Evolutionary conservation across 371 early-diverging fungal species (phyloP).

Genomic region (Zopfochytrium polystomum): DNA sequence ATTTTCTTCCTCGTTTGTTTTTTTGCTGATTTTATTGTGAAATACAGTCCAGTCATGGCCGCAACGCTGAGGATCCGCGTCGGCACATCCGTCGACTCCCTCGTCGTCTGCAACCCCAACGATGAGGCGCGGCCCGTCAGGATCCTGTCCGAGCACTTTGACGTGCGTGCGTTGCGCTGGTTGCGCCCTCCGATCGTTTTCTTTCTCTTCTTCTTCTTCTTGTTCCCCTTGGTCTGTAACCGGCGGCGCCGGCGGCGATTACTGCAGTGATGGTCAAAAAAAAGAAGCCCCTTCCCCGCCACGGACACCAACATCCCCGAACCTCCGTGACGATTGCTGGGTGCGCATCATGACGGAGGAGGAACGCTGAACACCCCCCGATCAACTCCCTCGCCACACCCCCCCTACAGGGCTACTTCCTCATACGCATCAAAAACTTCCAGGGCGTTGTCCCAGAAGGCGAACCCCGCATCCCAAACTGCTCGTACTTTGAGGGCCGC

Average conservation of each 20-base stretch:
- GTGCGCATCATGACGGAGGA: no score
- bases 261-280: no score
- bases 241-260: no score
- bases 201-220: neutral
- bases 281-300: no score
- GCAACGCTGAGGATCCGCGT: slow-evolving; percentile 14
- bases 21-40: no score
- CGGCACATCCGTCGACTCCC: neutral
- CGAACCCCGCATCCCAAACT: slow-evolving; percentile 4
- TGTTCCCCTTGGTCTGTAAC: no score
- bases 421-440: slow-evolving; percentile 24
- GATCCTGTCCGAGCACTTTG: slow-evolving; percentile 16
- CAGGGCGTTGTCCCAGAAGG: slow-evolving; percentile 21
- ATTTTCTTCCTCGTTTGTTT: no score
- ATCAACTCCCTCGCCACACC: neutral
- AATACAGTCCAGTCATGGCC: slow-evolving; percentile 5
- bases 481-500: slow-evolving; percentile 24
- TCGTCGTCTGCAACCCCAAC: slow-evolving; percentile 17
- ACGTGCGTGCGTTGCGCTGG: neutral
- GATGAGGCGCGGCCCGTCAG: slow-evolving; percentile 23
- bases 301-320: no score
- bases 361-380: no score
- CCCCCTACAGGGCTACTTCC: slow-evolving; percentile 11
- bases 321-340: no score
- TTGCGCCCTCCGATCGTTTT: neutral